Conservation (phyloP, 441 rosid genomes). For the Manihot esculenta region DNA sequence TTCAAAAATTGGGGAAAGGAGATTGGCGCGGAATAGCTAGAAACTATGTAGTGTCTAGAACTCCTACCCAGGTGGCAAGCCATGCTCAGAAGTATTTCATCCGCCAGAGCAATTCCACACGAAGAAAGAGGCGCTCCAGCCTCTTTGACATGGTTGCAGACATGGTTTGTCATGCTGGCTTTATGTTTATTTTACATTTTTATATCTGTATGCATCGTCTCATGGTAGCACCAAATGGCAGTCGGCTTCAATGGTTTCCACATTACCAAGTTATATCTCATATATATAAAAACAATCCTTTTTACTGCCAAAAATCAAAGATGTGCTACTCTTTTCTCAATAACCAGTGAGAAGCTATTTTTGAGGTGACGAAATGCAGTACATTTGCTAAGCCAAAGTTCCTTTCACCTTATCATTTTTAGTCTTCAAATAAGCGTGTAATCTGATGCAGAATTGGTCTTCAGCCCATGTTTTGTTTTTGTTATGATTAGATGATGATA, state of each 20-base stretch:
- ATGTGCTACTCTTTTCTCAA: neutral
- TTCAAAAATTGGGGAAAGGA: conserved; percentile 91
- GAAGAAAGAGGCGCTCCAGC: conserved; percentile 94
- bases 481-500: neutral
- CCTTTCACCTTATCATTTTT: neutral
- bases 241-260: neutral
- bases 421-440: neutral
- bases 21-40: conserved; percentile 98
- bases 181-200: neutral
- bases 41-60: conserved; percentile 71
- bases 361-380: neutral
- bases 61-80: conserved; percentile 98
- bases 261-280: neutral
- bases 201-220: neutral
- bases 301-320: neutral
- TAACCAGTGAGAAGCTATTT: neutral
- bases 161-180: conserved; percentile 36
- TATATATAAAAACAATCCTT: neutral
- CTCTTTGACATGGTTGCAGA: conserved; percentile 69
- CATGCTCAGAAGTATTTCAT: conserved; percentile 98
- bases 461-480: no score
- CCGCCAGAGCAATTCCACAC: conserved; percentile 61
- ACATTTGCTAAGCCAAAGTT: neutral
- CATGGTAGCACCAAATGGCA: neutral
- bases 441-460: neutral